These are phyloP conservation scores for Penicillium malachiteum DNA, from an alignment of 495 filamentous ascomycete species.

Conservation along the genomic window DNA sequence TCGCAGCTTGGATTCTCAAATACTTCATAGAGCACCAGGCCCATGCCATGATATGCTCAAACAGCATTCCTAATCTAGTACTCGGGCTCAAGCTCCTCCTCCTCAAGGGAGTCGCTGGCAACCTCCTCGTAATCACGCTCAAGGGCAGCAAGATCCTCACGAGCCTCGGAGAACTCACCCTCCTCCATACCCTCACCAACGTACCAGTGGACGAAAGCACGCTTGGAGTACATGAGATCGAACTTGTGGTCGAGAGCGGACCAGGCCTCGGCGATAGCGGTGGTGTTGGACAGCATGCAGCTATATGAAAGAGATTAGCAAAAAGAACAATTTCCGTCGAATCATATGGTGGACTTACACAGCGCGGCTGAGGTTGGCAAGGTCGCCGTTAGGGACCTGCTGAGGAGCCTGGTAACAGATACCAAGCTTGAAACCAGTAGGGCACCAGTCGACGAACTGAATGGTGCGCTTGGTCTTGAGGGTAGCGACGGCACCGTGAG, in stretches of 20 bases:
- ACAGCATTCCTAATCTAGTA: constrained; percentile 64
- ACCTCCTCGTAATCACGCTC: constrained; percentile 99
- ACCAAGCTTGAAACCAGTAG: constrained; percentile 99
- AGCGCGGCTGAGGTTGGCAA: constrained; percentile 95
- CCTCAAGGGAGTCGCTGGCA: constrained; percentile 90
- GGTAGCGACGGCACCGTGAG: constrained; percentile 82
- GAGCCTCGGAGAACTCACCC: constrained; percentile 98
- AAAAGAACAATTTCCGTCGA: neutral
- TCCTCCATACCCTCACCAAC: constrained; percentile 99
- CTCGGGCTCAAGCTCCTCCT: constrained; percentile 86
- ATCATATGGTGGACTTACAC: constrained; percentile 62
- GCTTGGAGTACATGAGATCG: constrained; percentile 99
- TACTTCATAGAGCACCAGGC: constrained; percentile 23
- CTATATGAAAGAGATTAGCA: constrained; percentile 42
- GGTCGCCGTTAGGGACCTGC: constrained; percentile 92
- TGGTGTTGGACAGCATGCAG: constrained; percentile 99
- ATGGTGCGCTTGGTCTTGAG: constrained; percentile 99
- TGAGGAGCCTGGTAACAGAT: constrained; percentile 99
- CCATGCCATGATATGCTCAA: constrained; percentile 21
- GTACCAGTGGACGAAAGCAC: constrained; percentile 99
- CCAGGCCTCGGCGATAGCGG: constrained; percentile 98
- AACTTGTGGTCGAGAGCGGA: constrained; percentile 97
- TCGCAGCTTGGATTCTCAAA: constrained; percentile 28
- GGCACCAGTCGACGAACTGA: constrained; percentile 99
- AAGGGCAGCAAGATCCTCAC: constrained; percentile 95